Base-by-base conservation (phyloP, 345 rosid genomes). In the Moricandia arvensis region DNA sequence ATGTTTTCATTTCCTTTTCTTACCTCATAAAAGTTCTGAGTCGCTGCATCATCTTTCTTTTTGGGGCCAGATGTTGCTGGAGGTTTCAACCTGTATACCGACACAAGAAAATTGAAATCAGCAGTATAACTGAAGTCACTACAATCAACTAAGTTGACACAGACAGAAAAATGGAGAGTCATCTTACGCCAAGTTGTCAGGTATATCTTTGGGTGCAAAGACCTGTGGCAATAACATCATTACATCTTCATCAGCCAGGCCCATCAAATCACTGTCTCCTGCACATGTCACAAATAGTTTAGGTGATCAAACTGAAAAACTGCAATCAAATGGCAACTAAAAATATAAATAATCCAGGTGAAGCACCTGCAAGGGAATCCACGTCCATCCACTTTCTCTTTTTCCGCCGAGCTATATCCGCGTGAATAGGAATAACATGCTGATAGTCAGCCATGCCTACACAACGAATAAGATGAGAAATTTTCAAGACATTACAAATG, bases 401-500 rank as follows among this genome's bases (percentile, higher is more conserved):
- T 68, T 85, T 90, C 84, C 83, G 84, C 70, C 79, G 79, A 5
- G 93, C 92, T 64, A 77, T 83, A 59, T 92, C 87, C 7, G 98
- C 96, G 72, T 95, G 99, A 79, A 92, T 90, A 57, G 93, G 83
- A 53, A 95, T 82, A 70, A 95, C 97, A 86, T 95, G 99, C 80
- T 95, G 99, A 80, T 89, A 95, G 75, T 95, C 99, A 49, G 82
- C 93, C 98, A 92, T 92, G 72, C 99, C 98, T 94, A 73, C 7
- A 79, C 35, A 55, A 57, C n/a, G 21, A 64, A 29, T 6, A 49
- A 21, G 24, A 21, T 21, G 24, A 21, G 24, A 21, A 21, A 21
- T 0, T 2, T 21, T 21, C 1, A 2, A 21, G 2, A 21, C 24
- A 21, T 2, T 35, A 29, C 1, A 47, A 16, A 30, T 29, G 9